Conservation (phyloP, 2,329 filamentous ascomycete genomes). For the Metarhizium humberi region DNA sequence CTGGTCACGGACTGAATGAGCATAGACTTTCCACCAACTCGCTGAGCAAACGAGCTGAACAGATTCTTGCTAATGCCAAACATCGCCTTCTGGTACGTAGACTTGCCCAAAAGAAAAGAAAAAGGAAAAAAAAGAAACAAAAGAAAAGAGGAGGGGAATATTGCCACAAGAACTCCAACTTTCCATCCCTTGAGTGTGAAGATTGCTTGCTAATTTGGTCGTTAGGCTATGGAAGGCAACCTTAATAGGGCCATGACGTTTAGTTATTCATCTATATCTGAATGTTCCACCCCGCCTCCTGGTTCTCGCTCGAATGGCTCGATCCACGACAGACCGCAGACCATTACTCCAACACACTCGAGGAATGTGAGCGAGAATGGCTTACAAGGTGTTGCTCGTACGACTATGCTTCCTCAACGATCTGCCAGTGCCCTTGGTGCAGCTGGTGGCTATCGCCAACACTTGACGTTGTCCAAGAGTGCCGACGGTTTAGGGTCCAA, state of each 20-base stretch:
- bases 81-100: conserved; percentile 68
- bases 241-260: conserved; percentile 68
- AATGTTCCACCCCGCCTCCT: conserved; percentile 42
- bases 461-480: conserved; percentile 33
- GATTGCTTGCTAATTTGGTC: not conserved
- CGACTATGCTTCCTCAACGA: conserved; percentile 34
- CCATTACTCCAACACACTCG: conserved; percentile 13
- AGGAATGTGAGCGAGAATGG: conserved; percentile 24
- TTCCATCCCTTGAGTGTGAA: not conserved
- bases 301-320: conserved; percentile 22
- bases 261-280: conserved; percentile 32
- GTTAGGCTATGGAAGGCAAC: conserved; percentile 87
- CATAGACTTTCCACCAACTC: conserved; percentile 63
- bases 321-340: conserved; percentile 11
- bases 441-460: conserved; percentile 48
- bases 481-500: conserved; percentile 29
- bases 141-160: too few species aligned
- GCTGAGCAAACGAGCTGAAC: conserved; percentile 73
- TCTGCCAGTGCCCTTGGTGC: conserved; percentile 56
- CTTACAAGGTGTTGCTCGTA: conserved; percentile 18
- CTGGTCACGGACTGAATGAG: conserved; percentile 23
- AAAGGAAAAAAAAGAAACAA: not conserved
- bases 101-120: not conserved
- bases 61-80: conserved; percentile 90
- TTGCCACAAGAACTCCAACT: too few species aligned